Evolutionary conservation across 1,139 yeast species (phyloP).

Genomic region (Taiozyma onychis): DNA sequence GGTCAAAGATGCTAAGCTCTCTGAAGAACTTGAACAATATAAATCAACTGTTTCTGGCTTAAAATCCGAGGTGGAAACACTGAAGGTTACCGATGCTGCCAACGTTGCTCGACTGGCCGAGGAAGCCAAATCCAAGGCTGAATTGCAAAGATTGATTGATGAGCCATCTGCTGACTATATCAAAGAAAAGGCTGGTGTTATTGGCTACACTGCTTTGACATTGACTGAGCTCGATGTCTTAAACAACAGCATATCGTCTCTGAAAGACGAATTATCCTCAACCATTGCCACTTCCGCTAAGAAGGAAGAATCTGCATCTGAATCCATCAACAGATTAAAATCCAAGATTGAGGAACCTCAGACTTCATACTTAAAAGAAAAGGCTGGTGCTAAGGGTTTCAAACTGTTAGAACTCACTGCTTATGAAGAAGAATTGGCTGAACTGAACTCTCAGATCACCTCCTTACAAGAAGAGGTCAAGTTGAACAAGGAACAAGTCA

Average conservation of each 20-base stretch:
- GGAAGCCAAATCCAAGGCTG: constrained; percentile 1
- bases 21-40: constrained; percentile 1
- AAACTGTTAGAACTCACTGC: constrained; percentile 1
- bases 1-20: neutral
- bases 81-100: constrained; percentile 1
- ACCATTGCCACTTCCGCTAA: neutral
- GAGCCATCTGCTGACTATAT: constrained; percentile 22
- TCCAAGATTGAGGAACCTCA: constrained; percentile 7
- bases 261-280: constrained; percentile 1
- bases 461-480: constrained; percentile 4
- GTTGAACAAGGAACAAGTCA: constrained; percentile 1
- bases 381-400: constrained; percentile 6
- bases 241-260: constrained; percentile 1
- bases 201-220: constrained; percentile 6
- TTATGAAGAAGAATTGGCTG: constrained; percentile 4
- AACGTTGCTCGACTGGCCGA: constrained; percentile 1
- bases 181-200: constrained; percentile 25
- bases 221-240: constrained; percentile 1
- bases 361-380: constrained; percentile 5
- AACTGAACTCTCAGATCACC: constrained; percentile 5
- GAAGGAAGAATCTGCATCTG: neutral
- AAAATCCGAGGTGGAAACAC: neutral
- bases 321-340: constrained; percentile 1
- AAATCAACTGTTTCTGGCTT: neutral
- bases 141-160: constrained; percentile 7